Conservation (phyloP, 345 rosid genomes). For the Cardamine chenopodiifolia region DNA sequence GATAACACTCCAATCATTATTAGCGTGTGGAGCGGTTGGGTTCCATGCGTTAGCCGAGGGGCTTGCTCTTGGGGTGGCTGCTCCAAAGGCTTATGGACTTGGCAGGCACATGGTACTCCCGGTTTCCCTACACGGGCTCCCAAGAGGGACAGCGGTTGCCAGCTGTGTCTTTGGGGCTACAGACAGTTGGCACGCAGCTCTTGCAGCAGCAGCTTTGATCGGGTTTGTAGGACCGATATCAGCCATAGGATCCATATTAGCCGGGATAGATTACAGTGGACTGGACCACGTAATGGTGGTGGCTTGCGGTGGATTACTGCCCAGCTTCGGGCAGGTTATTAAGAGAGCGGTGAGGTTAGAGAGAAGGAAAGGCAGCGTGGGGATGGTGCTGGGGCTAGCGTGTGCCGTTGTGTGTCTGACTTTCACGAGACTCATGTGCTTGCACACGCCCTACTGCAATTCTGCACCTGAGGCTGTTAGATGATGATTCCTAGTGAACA, state of each 20-base stretch:
- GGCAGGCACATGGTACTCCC: conserved; percentile 98
- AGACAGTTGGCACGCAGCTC: conserved; percentile 86
- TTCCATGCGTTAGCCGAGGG: conserved; percentile 97
- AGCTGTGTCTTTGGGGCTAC: conserved; percentile 95
- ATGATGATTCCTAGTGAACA: conserved; percentile 22
- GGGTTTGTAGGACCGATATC: conserved; percentile 93
- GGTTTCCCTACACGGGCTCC: conserved; percentile 91
- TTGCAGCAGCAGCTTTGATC: conserved; percentile 83
- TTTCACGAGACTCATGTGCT: conserved; percentile 87
- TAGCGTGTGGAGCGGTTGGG: conserved; percentile 88
- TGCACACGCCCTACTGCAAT: conserved; percentile 96
- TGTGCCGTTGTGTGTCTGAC: conserved; percentile 79
- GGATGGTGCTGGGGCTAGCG: conserved; percentile 64
- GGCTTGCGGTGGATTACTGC: conserved; percentile 87
- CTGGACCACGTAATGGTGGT: conserved; percentile 93
- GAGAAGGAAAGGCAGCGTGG: conserved; percentile 57
- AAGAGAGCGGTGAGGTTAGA: conserved; percentile 71
- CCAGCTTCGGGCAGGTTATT: conserved; percentile 64
- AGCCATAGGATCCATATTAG: conserved; percentile 87
- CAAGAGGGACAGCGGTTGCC: conserved; percentile 96
- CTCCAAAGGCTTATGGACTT: conserved; percentile 93
- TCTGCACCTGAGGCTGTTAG: conserved; percentile 98
- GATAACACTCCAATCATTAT: conserved; percentile 81
- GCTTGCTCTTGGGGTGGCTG: conserved; percentile 97
- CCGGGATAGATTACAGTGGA: conserved; percentile 91